A percentile compares a stretch with the other conserved stretches of the same genome.
These are phyloP conservation scores for Neocucurbitaria cava DNA, from an alignment of 2,329 filamentous ascomycete species.

Conservation along the genomic window DNA sequence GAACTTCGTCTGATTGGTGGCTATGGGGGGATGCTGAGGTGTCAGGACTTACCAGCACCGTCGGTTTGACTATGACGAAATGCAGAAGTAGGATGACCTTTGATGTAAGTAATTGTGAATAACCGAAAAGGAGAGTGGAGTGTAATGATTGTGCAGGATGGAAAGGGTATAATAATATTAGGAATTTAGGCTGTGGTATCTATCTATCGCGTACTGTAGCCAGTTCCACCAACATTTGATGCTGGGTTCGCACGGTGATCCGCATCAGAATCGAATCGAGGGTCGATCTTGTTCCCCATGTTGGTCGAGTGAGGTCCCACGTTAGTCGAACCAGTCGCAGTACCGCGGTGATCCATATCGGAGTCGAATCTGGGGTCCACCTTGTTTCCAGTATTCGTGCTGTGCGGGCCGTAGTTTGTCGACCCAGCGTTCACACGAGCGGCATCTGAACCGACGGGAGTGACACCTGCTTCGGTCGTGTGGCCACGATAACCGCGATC, in stretches of 20 bases:
- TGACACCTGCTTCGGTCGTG: conserved; percentile 38
- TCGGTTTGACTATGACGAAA: conserved; percentile 5
- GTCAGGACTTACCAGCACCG: conserved; percentile 11
- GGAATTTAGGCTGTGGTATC: conserved; percentile 3
- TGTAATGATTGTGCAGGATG: not conserved
- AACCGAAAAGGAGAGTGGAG: not conserved
- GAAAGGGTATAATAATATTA: conserved; percentile 24
- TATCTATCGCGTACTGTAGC: conserved; percentile 24
- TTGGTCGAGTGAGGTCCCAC: conserved; percentile 43
- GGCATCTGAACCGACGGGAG: conserved; percentile 33
- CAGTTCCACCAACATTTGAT: conserved; percentile 18
- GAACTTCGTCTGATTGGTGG: not conserved
- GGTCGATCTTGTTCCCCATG: conserved; percentile 42
- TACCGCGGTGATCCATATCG: conserved; percentile 32
- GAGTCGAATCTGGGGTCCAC: conserved; percentile 34
- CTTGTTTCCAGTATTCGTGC: conserved; percentile 39
- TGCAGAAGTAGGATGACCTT: conserved; percentile 4
- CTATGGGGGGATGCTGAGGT: not conserved
- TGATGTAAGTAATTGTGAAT: conserved; percentile 10
- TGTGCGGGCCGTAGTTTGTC: conserved; percentile 38
- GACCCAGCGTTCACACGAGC: conserved; percentile 30
- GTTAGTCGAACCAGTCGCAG: conserved; percentile 27
- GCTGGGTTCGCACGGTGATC: conserved; percentile 22
- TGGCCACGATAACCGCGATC: conserved; percentile 42
- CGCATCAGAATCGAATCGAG: conserved; percentile 36